Conservation (phyloP, 2,329 filamentous ascomycete species). For the Trichoderma polysporum region DNA sequence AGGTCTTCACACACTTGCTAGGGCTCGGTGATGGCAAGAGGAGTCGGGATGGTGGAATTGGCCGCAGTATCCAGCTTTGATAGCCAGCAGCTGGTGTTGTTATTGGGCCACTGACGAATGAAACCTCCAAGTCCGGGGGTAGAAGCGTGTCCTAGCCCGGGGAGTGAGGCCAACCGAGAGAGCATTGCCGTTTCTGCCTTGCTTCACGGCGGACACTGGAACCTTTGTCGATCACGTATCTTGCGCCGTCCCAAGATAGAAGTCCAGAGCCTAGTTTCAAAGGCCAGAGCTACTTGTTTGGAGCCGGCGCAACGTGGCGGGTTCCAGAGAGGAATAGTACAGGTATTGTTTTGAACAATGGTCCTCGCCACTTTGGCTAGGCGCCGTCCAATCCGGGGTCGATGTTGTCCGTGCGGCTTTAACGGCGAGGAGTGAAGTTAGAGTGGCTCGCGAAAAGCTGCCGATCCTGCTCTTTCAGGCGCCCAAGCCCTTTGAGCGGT, state of each 20-base stretch:
- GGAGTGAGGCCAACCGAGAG: conserved; percentile 4
- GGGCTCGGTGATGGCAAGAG: conserved; percentile 10
- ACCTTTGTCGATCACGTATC: conserved; percentile 21
- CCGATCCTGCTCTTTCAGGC: conserved; percentile 10
- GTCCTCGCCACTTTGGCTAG: conserved; percentile 5
- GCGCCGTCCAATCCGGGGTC: conserved; percentile 7
- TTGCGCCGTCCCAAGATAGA: conserved; percentile 16
- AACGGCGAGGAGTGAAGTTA: not conserved
- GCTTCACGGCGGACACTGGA: conserved; percentile 2
- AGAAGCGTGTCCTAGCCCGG: not conserved
- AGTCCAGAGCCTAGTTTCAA: conserved; percentile 12
- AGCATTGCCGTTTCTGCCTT: conserved; percentile 9
- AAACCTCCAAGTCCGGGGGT: not conserved
- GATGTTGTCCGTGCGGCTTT: not conserved
- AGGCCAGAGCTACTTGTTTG: not conserved
- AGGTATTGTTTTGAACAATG: not conserved
- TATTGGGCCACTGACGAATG: not conserved
- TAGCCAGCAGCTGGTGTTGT: not conserved
- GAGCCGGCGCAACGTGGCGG: not conserved
- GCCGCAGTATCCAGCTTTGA: not conserved
- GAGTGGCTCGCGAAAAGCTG: not conserved
- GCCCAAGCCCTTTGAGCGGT: not conserved
- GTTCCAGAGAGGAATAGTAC: not conserved
- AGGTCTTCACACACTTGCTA: conserved; percentile 2
- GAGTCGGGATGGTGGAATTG: conserved; percentile 11